These are phyloP conservation scores for Apiospora pterosperma DNA, from an alignment of 2,329 filamentous ascomycete species.

Conservation along the genomic window DNA sequence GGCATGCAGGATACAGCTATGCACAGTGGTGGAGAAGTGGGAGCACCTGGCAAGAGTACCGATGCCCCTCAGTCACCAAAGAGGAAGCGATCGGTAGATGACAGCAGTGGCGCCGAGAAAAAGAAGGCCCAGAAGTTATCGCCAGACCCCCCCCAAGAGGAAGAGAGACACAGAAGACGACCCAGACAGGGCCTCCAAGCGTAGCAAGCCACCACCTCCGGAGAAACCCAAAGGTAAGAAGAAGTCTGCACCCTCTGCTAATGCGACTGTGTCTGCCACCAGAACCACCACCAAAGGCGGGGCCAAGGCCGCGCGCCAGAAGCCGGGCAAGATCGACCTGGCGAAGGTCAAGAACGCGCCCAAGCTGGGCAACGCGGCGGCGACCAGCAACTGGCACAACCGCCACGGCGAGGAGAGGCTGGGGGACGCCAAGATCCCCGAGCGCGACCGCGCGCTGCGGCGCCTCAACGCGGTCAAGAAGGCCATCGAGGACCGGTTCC, in stretches of 20 bases:
- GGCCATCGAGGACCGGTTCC: background rate
- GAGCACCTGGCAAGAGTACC: background rate
- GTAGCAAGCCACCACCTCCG: background rate
- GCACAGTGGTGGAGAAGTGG: background rate
- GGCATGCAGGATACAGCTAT: background rate
- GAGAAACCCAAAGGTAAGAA: background rate
- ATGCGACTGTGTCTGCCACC: background rate
- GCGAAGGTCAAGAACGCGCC: background rate
- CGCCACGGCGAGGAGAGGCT: background rate
- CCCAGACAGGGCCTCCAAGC: background rate
- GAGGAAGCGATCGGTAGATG: background rate
- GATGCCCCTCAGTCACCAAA: background rate
- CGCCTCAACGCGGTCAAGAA: background rate
- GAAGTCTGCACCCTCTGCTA: background rate
- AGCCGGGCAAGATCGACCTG: background rate
- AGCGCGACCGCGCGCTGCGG: background rate
- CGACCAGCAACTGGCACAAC: background rate
- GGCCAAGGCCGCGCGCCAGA: too few relatives aligned
- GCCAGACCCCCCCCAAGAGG: background rate
- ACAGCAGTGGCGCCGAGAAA: background rate
- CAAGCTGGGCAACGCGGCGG: background rate
- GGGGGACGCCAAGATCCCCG: background rate
- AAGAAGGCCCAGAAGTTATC: background rate
- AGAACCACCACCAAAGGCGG: background rate
- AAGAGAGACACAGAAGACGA: background rate